Evolutionary conservation across 306 rosid species (phyloP).

Genomic region (Psophocarpus tetragonolobus): DNA sequence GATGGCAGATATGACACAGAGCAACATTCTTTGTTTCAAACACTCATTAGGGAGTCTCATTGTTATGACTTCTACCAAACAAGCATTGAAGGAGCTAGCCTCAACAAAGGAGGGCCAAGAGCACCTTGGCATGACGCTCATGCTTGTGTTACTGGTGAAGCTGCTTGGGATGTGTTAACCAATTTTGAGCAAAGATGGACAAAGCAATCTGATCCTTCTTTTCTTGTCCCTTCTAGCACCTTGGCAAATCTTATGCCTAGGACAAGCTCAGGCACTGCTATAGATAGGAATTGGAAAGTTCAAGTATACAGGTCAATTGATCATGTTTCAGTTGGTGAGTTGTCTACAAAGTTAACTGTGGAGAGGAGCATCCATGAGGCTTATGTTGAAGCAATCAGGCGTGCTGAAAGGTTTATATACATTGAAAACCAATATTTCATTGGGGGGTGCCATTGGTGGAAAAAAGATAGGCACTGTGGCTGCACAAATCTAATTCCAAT

Average conservation of each 20-base stretch:
- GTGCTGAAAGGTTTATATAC: constrained; percentile 83
- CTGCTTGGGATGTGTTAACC: constrained; percentile 80
- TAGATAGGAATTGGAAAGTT: constrained; percentile 69
- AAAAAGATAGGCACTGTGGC: constrained; percentile 63
- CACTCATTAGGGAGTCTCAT: constrained; percentile 66
- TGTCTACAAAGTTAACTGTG: constrained; percentile 51
- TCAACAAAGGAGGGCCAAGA: constrained; percentile 86
- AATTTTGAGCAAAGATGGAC: constrained; percentile 94
- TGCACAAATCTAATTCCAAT: constrained; percentile 78
- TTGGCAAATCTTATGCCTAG: constrained; percentile 47
- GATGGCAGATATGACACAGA: constrained; percentile 89
- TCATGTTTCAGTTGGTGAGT: constrained; percentile 51
- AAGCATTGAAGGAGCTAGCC: constrained; percentile 65
- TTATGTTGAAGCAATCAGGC: constrained; percentile 83
- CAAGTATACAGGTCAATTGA: constrained; percentile 90
- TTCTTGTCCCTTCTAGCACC: constrained; percentile 55
- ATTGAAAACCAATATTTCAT: constrained; percentile 92
- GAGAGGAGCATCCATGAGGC: constrained; percentile 88
- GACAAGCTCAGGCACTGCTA: constrained; percentile 37
- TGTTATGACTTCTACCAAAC: constrained; percentile 77
- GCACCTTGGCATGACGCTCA: constrained; percentile 94
- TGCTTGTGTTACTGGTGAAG: constrained; percentile 83
- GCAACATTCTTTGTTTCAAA: constrained; percentile 79
- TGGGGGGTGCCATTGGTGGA: constrained; percentile 92
- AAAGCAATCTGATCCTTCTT: constrained; percentile 72